Evolutionary conservation across 2,329 filamentous ascomycete species (phyloP).

Genomic region (Aspergillus alliaceus): DNA sequence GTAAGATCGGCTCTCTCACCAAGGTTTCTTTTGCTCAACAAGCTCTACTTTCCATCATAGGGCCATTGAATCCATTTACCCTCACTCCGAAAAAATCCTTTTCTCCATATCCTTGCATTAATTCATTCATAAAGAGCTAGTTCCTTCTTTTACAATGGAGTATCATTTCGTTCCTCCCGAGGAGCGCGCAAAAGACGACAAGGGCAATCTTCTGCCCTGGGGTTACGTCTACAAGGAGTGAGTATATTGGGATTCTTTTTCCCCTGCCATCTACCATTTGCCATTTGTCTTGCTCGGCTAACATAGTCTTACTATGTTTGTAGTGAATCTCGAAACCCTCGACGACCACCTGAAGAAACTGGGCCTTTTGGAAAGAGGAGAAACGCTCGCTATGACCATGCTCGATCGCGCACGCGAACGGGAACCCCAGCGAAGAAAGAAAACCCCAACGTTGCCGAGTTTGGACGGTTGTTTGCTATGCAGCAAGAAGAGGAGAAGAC

Average conservation of each 20-base stretch:
- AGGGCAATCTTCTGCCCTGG: conserved; percentile 63
- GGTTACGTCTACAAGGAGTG: conserved; percentile 63
- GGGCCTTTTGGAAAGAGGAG: conserved; percentile 61
- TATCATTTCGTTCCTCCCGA: conserved; percentile 65
- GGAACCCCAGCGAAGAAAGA: conserved; percentile 59
- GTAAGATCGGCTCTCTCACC: conserved; percentile 1
- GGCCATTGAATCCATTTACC: background rate
- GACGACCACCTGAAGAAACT: conserved; percentile 58
- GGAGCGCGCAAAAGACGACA: conserved; percentile 60
- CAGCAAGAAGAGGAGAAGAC: conserved; percentile 46
- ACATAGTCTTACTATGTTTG: background rate
- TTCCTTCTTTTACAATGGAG: conserved; percentile 50
- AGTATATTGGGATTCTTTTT: conserved; percentile 30
- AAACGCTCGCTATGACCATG: conserved; percentile 45
- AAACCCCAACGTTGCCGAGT: conserved; percentile 53
- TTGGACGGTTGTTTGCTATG: conserved; percentile 45
- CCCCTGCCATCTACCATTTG: background rate
- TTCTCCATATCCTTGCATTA: background rate
- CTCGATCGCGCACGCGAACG: conserved; percentile 56
- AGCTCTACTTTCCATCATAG: background rate
- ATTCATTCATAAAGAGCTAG: background rate
- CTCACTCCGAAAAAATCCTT: background rate
- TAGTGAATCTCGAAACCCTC: conserved; percentile 50
- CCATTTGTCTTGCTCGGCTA: background rate
- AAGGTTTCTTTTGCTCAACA: background rate